Base-by-base conservation (phyloP, 805 yeast genomes). In the Pichia heedii region DNA sequence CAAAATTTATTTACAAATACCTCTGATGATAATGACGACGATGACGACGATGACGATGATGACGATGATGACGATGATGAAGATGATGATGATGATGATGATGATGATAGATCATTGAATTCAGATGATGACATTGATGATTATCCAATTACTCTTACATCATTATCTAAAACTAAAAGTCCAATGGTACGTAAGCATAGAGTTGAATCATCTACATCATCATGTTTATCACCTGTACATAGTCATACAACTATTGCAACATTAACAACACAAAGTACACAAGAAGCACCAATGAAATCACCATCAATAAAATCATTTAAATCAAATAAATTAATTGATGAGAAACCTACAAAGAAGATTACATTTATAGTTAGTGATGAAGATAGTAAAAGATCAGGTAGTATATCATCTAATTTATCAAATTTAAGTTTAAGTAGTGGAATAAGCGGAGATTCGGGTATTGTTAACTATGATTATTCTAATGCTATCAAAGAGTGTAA, bases 311-410 rank as follows among this genome's bases (percentile, higher is more conserved):
- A 39, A 40, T 18, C 43, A 7, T 22, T 12, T n/a, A 29, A 37
- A 27, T 42, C 46, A 24, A 15, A 20, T 16, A n/a, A 32, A 15
- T 36, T 44, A 27, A 26, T 56, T 33, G 36, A 33, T 36, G 34
- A 33, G 39, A 15, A 60, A 15, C 39, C 49, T 10, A 37, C 52
- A 27, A 50, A 62, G 38, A 55, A 57, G 44, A 55, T 58, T 33
- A 54, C 60, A 6, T 59, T 60, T 46, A 44, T 22, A 46, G 49
- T 9, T 48, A 45, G 33, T 45, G 50, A 18, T 4, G 19, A 22
- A 22, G n/a, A 13, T 11, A 22, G 19, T 16, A 49, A 52, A 22
- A 40, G 59, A 33, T 50, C 56, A 33, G 61, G 56, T 0, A 55
- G 60, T 2, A 18, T 54, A 13, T 38, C 56, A 0, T 55, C 60